phyloP scores from a whole-genome alignment of 225 moss, liverwort and hornwort species.

The Straminergon stramineum region DNA sequence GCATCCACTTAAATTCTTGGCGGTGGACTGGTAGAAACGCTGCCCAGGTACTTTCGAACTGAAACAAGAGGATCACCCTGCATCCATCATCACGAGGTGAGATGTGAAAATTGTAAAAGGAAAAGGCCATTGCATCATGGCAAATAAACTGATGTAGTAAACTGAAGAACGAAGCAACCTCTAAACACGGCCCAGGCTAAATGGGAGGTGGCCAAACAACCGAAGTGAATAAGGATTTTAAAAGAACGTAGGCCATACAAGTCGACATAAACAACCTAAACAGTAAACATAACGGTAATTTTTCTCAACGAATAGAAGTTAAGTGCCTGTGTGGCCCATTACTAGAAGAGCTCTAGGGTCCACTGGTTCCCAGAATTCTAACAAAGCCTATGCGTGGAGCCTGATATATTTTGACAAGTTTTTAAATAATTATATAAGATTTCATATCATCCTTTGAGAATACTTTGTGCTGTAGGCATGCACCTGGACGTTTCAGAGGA shows the following conservation, averaged over 20 bases:
- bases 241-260: not conserved
- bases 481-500: not conserved
- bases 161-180: not conserved
- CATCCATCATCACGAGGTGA: not conserved
- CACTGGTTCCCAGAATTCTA: not conserved
- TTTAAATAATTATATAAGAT: not conserved
- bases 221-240: not conserved
- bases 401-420: not conserved
- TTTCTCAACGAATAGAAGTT: not conserved
- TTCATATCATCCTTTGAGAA: not conserved
- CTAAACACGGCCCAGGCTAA: not conserved
- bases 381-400: not conserved
- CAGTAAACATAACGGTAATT: not conserved
- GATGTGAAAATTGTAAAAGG: not conserved
- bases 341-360: not conserved
- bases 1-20: slow-evolving; percentile 17
- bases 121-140: not conserved
- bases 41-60: slow-evolving; percentile 42
- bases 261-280: not conserved
- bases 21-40: slow-evolving; percentile 14
- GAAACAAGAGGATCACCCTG: slow-evolving; percentile 52
- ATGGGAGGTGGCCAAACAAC: not conserved
- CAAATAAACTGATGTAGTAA: not conserved
- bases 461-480: not conserved
- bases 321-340: not conserved